A percentile compares a stretch with the other conserved stretches of the same genome.
Evolutionary conservation across 345 rosid species (phyloP).

Genomic region (Dovyalis caffra): DNA sequence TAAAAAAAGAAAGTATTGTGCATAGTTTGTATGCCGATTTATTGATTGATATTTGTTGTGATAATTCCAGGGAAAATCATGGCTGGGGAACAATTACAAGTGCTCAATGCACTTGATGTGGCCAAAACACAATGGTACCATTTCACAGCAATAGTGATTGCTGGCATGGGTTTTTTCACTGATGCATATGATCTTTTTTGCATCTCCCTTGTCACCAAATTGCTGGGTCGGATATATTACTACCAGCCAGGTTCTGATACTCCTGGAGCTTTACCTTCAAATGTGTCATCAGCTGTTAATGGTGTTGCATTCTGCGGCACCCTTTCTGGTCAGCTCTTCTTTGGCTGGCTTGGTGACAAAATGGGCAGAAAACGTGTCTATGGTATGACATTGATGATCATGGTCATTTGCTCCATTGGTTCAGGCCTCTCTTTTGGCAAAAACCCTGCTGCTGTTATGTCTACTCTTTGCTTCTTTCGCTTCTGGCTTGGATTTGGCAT

Average conservation of each 20-base stretch:
- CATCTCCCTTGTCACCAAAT: conserved; percentile 70
- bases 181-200: conserved; percentile 80
- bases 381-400: conserved; percentile 60
- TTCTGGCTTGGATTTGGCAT: conserved; percentile 91
- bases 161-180: conserved; percentile 88
- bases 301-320: conserved; percentile 80
- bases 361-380: conserved; percentile 67
- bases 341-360: conserved; percentile 86
- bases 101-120: conserved; percentile 59
- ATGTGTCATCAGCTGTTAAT: conserved; percentile 56
- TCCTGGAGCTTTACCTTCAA: conserved; percentile 60
- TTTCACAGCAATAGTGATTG: conserved; percentile 56
- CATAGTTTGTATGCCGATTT: background rate
- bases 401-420: conserved; percentile 55
- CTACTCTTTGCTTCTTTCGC: conserved; percentile 75
- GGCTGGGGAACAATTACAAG: conserved; percentile 40
- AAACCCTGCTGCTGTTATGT: conserved; percentile 39
- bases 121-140: conserved; percentile 65
- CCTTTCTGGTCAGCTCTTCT: conserved; percentile 73
- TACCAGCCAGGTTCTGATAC: conserved; percentile 38
- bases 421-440: conserved; percentile 63
- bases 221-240: conserved; percentile 71
- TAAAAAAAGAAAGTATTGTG: background rate
- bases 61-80: conserved; percentile 24
- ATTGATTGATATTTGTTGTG: background rate